These are phyloP conservation scores for Rhodotorula taiwanensis DNA, from an alignment of 768 basidiomycete species.

Conservation along the genomic window DNA sequence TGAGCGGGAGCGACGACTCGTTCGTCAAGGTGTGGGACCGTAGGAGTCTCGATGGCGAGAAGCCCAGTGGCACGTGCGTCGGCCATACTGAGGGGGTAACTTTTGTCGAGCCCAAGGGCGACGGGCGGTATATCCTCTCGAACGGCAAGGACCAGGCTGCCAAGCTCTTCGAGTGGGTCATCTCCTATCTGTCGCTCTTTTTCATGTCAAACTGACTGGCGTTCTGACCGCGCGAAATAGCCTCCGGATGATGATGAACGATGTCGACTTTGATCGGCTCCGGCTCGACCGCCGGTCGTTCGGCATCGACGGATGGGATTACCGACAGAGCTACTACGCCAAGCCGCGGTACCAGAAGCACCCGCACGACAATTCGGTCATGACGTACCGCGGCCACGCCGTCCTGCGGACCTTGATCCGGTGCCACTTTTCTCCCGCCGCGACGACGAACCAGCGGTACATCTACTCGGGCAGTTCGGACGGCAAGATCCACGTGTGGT, in stretches of 20 bases:
- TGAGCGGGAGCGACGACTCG: constrained; percentile 90
- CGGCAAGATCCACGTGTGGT: constrained; percentile 86
- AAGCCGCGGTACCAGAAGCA: constrained; percentile 22
- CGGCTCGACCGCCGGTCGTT: constrained; percentile 22
- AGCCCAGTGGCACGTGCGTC: constrained; percentile 85
- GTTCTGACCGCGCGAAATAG: background rate
- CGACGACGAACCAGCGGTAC: constrained; percentile 84
- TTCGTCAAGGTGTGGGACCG: constrained; percentile 89
- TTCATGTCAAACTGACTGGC: background rate
- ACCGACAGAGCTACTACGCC: constrained; percentile 5
- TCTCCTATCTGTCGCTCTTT: too few species aligned
- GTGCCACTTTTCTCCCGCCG: constrained; percentile 88
- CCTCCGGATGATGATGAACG: constrained; percentile 31
- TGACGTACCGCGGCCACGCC: constrained; percentile 83
- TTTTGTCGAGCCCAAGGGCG: constrained; percentile 74
- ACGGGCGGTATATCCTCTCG: constrained; percentile 87
- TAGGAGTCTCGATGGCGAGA: constrained; percentile 52
- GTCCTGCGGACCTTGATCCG: constrained; percentile 87
- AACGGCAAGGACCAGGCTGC: constrained; percentile 82
- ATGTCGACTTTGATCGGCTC: constrained; percentile 14
- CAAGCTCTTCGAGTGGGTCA: constrained; percentile 33
- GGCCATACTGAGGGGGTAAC: constrained; percentile 70
- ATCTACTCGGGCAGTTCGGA: constrained; percentile 89
- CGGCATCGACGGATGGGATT: constrained; percentile 18
- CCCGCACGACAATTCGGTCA: constrained; percentile 33